Evolutionary conservation across 495 filamentous ascomycete genomes (phyloP), one percentile per base, ranked within the genome.

Genomic region (Stereocaulon alpinum): DNA sequence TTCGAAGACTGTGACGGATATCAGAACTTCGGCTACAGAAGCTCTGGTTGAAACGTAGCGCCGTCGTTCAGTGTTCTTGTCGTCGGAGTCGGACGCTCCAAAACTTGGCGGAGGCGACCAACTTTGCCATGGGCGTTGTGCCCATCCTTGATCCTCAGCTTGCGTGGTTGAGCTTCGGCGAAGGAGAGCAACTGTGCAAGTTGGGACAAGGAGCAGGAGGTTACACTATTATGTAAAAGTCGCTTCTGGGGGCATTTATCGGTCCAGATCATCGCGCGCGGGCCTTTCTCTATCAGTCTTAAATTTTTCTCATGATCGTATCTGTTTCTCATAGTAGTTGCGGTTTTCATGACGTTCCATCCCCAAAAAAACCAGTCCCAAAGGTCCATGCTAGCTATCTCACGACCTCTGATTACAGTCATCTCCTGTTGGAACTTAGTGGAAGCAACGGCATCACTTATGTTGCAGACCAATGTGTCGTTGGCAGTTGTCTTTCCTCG

Each of bases 401-500:
- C n/a, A n/a, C n/a, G n/a, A n/a, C n/a, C n/a, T n/a, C n/a, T n/a
- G 18, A 5, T n/a, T 12, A 11, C 17, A 5, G 18, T 12, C 18
- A 11, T 9, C 0, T 47, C 44, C 18, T 24, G 3, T 14, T 4
- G 18, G 18, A 20, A 22, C 1, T 24, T 24, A 47, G 9, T 48
- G 22, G 11, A 24, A 24, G 11, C 22, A 15, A 48, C n/a, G 27
- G 11, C 6, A 6, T 37, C 11, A 37, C 1, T 27, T 27, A 50
- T 60, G 40, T 30, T 10, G 24, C 14, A 15, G 32, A 15, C 49
- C 22, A 6, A 53, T 20, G 27, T 60, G 58, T 45, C 58, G 48
- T 11, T 14, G 20, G 18, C 6, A 52, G 54, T 60, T 60, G 6
- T 60, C 58, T 12, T 54, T 51, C 27, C 58, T 54, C 1, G 58